Percentiles rank a stretch among this genome's conserved stretches.
Evolutionary conservation across 768 basidiomycete genomes (phyloP).

Genomic region (Ephemerocybe angulata): DNA sequence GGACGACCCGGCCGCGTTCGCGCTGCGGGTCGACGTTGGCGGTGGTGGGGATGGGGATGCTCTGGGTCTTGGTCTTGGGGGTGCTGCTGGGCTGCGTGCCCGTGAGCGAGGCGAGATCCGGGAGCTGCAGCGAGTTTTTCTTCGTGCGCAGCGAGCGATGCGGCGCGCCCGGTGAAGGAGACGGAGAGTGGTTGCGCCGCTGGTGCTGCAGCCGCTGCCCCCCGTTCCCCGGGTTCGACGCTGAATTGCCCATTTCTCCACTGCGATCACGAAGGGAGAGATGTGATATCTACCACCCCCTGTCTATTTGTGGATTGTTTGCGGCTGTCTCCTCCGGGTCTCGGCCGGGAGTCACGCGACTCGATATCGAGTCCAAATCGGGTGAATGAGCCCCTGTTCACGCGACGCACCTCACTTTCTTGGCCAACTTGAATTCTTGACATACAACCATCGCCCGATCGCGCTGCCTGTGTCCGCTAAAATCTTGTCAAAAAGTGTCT

Average conservation of each 20-base stretch:
- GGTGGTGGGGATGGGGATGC: slow-evolving; percentile 37
- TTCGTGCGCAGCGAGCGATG: slow-evolving; percentile 63
- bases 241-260: slow-evolving; percentile 18
- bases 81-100: slow-evolving; percentile 14
- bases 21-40: slow-evolving; percentile 24
- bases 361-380: too few relatives aligned
- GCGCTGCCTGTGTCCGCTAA: too few relatives aligned
- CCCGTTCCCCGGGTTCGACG: slow-evolving; percentile 13
- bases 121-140: slow-evolving; percentile 73
- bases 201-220: slow-evolving; percentile 1
- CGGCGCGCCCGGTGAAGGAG: slow-evolving; percentile 39
- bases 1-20: slow-evolving; percentile 18
- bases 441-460: too few relatives aligned
- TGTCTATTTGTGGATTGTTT: too few relatives aligned
- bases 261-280: too few relatives aligned
- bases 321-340: too few relatives aligned
- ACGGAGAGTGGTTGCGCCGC: slow-evolving; percentile 30
- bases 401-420: too few relatives aligned
- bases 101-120: slow-evolving; percentile 54
- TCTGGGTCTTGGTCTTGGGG: slow-evolving; percentile 27
- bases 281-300: too few relatives aligned
- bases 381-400: too few relatives aligned
- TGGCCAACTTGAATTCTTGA: too few relatives aligned
- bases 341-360: too few relatives aligned
- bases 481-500: too few relatives aligned